phyloP scores from a whole-genome alignment of 2,329 filamentous ascomycete genomes.

The Aspergillus glaucus region DNA sequence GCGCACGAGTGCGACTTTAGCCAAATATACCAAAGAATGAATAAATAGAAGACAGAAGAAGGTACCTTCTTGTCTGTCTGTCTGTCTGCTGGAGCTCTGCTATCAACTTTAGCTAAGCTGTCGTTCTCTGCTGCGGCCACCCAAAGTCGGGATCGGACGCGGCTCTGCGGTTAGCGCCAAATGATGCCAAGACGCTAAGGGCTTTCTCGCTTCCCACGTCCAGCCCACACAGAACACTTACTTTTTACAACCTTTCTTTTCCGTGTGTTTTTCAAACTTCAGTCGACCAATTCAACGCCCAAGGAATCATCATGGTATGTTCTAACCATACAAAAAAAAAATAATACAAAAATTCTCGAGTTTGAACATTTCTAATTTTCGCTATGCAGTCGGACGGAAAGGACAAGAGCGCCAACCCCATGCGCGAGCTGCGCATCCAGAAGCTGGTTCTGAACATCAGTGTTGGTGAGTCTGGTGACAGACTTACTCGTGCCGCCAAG shows the following conservation, averaged over 20 bases:
- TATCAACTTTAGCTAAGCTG: not conserved
- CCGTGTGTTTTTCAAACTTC: conserved; percentile 26
- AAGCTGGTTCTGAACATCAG: conserved; percentile 99
- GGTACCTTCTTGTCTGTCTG: not conserved
- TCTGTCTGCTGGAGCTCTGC: conserved; percentile 5
- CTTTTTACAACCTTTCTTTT: conserved; percentile 28
- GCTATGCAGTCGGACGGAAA: conserved; percentile 58
- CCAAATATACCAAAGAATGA: conserved; percentile 19
- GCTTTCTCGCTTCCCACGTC: conserved; percentile 31
- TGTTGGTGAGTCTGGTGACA: conserved; percentile 99
- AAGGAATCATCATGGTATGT: conserved; percentile 44
- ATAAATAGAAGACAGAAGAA: conserved; percentile 19
- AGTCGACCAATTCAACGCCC: conserved; percentile 33
- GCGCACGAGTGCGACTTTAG: conserved; percentile 44
- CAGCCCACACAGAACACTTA: conserved; percentile 27
- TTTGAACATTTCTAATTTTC: conserved; percentile 2
- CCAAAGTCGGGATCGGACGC: conserved; percentile 9
- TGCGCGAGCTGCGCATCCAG: conserved; percentile 99
- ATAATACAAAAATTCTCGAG: not conserved
- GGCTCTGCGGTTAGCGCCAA: conserved; percentile 21
- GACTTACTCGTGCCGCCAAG: conserved; percentile 99
- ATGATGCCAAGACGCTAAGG: conserved; percentile 30
- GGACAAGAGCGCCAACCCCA: conserved; percentile 89
- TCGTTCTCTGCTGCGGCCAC: not conserved
- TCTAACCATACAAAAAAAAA: conserved; percentile 4